A percentile compares a stretch with the other conserved stretches of the same genome.
Evolutionary conservation across 768 basidiomycete species (phyloP).

Genomic region (Mycena pura): DNA sequence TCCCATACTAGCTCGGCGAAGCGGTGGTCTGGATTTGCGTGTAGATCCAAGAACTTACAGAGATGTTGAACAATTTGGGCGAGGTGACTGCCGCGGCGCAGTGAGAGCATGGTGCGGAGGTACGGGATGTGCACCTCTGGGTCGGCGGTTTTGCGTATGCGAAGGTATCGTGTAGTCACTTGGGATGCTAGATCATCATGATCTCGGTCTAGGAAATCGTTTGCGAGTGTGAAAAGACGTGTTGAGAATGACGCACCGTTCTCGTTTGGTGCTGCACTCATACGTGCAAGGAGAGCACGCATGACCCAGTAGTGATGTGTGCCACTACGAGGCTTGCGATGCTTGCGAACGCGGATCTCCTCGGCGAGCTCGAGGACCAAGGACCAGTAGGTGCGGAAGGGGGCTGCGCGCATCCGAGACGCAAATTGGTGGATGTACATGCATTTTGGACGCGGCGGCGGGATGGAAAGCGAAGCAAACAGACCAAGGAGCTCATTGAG

Average conservation of each 20-base stretch:
- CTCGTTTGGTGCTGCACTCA: constrained; percentile 27
- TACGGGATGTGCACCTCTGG: constrained; percentile 56
- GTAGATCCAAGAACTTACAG: constrained; percentile 41
- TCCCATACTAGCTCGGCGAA: constrained; percentile 52
- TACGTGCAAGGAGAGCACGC: constrained; percentile 48
- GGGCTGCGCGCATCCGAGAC: constrained; percentile 28
- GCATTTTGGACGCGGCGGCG: constrained; percentile 28
- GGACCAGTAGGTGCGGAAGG: constrained; percentile 51
- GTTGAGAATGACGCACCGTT: constrained; percentile 7
- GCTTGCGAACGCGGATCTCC: constrained; percentile 32
- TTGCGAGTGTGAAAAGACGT: too few relatives aligned
- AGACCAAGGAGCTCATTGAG: constrained; percentile 52
- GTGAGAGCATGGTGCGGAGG: constrained; percentile 46
- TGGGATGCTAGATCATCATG: constrained; percentile 35
- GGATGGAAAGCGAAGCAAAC: constrained; percentile 57
- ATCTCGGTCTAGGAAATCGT: too few relatives aligned
- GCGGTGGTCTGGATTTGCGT: constrained; percentile 40
- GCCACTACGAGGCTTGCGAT: constrained; percentile 26
- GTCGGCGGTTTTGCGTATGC: constrained; percentile 44
- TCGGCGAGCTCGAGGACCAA: constrained; percentile 52
- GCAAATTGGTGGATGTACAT: constrained; percentile 41
- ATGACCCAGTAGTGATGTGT: constrained; percentile 72
- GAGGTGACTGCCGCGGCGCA: constrained; percentile 34
- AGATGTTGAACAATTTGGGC: constrained; percentile 43
- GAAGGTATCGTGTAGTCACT: constrained; percentile 49